Base-by-base conservation (phyloP, 305 asterid genomes). In the Solanum hybrid region DNA sequence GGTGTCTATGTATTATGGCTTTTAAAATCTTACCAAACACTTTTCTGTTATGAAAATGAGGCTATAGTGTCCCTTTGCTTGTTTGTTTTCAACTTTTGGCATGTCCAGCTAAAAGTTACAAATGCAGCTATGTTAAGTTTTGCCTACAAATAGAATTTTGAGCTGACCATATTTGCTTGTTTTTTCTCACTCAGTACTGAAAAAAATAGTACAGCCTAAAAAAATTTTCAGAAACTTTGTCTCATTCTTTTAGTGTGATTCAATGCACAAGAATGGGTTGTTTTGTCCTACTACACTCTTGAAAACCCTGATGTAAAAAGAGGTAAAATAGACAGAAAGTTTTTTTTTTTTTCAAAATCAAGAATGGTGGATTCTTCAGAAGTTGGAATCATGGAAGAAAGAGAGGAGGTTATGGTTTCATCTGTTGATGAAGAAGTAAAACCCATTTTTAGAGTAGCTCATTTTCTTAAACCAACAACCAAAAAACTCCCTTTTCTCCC, bases 331-430 rank as follows among this genome's bases (percentile, higher is more conserved):
- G n/a, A 27, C 3, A 31, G 1, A 37, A 34, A 34, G 36, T n/a
- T n/a, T n/a, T n/a, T n/a, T n/a, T n/a, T n/a, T 32, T 10, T 11
- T 38, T 79, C 2, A 32, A 56, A 31, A 78, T 77, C 45, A 11
- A 86, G n/a, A 87, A 82, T 56, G 88, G 85, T 29, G n/a, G 32
- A 45, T 29, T 22, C n/a, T n/a, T 73, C 10, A 29, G 87, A 31
- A 72, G 88, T 32, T 24, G 56, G 13, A 79, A 88, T 84, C 19
- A 60, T 88, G 88, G 92, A 90, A 29, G 89, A 88, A 84, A 84
- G 89, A 78, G 73, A 84, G 6, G 92, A 85, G 87, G 10, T 84
- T 2, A 88, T 90, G 92, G 90, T 88, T 60, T 88, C 90, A 88
- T 89, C 64, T 22, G 11, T 86, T 10, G 90, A 78, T 5, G 36